Evolutionary conservation across 208 protist species (phyloP), one percentile per base, ranked within the genome.

Genomic region (Endotrypanum monterogeii): DNA sequence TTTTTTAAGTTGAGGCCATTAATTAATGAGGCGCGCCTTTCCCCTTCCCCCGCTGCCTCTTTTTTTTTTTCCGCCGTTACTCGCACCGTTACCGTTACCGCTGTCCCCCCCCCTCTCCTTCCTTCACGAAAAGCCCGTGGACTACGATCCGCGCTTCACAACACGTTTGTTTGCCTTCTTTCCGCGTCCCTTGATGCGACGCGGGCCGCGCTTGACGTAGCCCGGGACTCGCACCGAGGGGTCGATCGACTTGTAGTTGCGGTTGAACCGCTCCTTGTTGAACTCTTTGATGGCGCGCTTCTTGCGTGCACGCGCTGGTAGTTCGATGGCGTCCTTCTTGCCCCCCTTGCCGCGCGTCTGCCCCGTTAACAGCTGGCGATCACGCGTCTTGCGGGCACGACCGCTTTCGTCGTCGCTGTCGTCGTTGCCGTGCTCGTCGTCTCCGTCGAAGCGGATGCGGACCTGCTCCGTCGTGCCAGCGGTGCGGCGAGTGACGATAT

Each of bases 171-270:
- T 97, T 7, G 75, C 88, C 87, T 97, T 97, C 66, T 84, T 86
- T 30, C 93, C 93, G 30, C 93, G 81, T 0, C 93, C 93, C 79
- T 94, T 97, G 52, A 95, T 85, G 60, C 85, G 86, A 25, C 89
- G 90, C 25, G 84, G 86, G 0, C 67, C 84, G 41, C 80, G 93
- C 73, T 95, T 94, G 32, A 93, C 66, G 74, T 95, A 97, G 11
- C 93, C 93, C 2, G 90, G 90, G 79, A 97, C 93, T 67, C 85
- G 81, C 51, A 89, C 90, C 11, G 84, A 86, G 7, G 89, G 78
- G 76, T 95, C 89, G 46, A 92, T 68, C 35, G 82, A 80, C 79
- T 95, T 94, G 80, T 95, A 92, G 83, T 97, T 97, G 39, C 87
- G 84, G 78, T 97, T 93, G 73, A 88, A 93, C 58, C 90, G 85